Base-by-base conservation (phyloP, 1,284 basidiomycete species). In the Ceratobasidium sp. region DNA sequence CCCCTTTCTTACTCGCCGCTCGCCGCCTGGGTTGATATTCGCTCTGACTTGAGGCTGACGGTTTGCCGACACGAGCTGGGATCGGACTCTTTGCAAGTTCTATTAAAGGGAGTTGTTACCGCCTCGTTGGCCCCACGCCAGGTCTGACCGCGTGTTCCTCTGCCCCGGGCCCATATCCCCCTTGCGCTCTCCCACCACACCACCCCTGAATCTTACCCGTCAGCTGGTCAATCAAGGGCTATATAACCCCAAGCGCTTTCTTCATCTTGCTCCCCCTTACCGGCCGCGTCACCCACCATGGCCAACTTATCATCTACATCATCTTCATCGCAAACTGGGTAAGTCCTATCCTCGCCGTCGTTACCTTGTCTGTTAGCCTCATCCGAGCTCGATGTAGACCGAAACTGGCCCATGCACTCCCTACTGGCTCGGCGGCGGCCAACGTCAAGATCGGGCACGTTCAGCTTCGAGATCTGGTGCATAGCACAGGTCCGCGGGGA, bases 391-490 rank as follows among this genome's bases (percentile, higher is more conserved):
- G 44, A 26, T 33, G 1, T 20, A 69, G 67, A 12, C 39, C 67
- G 26, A 75, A 75, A 51, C 71, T 75, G 18, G 71, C 71, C n/a
- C 71, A 75, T 39, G 44, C 71, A 12, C 60, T 75, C 46, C 71
- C 71, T 13, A 75, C 71, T 1, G 60, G 23, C 42, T 63, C 71
- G 1, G 64, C 71, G 13, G 23, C 58, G 4, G 71, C 71, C 60
- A 28, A 42, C 28, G 44, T 75, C 58, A 60, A 61, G 56, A 75
- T 75, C 33, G 71, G 71, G 20, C 71, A 75, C 28, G 71, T 75
- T 18, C 71, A 75, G 58, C 44, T 75, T 10, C 71, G 71, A 6
- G 71, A 75, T 49, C 71, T 75, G 26, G 71, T 75, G 4, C 71
- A 75, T 49, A 64, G 71, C 39, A 75, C 60, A 13, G 71, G 71